A percentile compares a stretch with the other conserved stretches of the same genome.
Conservation (phyloP, 148 eudicot genomes). For the Chenopodium album region DNA sequence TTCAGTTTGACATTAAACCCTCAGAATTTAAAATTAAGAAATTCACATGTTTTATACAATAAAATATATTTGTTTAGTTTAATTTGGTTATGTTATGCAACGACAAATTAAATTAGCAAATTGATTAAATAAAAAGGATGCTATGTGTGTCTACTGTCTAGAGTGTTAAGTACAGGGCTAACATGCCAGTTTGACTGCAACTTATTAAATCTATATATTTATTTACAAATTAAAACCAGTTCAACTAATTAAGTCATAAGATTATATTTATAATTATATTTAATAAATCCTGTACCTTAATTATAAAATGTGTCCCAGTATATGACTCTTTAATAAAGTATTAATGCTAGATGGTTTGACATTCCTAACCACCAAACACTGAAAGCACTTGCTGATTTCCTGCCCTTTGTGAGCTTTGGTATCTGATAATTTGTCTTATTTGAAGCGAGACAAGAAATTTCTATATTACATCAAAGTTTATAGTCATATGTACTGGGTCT, state of each 20-base stretch:
- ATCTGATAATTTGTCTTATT: slow-evolving; percentile 6
- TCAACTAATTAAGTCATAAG: not conserved
- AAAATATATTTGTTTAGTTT: not conserved
- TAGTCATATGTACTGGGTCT: not conserved
- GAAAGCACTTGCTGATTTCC: slow-evolving; percentile 1
- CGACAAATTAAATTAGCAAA: slow-evolving; percentile 16
- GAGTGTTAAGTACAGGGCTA: slow-evolving; percentile 23
- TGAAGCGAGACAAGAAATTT: not conserved
- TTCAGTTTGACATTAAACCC: not conserved
- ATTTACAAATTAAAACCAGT: not conserved
- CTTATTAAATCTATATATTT: not conserved
- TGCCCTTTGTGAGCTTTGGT: not conserved
- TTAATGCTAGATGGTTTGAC: slow-evolving; percentile 5
- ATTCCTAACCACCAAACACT: slow-evolving; percentile 21
- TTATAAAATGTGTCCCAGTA: not conserved
- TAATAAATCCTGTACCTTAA: not conserved
- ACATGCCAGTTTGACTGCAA: slow-evolving; percentile 26
- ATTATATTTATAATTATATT: not conserved
- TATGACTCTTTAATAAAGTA: not conserved
- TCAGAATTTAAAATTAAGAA: not conserved
- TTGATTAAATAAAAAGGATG: slow-evolving; percentile 17
- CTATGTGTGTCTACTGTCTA: slow-evolving; percentile 32
- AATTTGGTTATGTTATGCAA: slow-evolving; percentile 9
- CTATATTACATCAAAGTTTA: not conserved
- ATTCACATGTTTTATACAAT: not conserved